Base-by-base conservation (phyloP, 2,329 filamentous ascomycete genomes). In the Ceratocystis variospora region DNA sequence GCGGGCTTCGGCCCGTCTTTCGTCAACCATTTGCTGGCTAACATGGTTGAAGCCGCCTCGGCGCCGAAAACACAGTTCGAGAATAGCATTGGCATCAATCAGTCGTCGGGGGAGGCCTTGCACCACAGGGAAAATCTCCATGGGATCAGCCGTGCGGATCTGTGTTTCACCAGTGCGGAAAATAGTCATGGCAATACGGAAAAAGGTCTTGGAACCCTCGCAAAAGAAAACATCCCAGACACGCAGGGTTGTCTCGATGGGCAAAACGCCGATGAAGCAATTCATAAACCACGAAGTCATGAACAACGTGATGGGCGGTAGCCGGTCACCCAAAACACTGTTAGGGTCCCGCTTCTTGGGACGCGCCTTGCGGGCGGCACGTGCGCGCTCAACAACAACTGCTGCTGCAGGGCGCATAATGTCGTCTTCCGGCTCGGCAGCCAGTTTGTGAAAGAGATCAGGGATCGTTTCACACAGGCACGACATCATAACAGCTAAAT, bases 271-370 rank as follows among this genome's bases (percentile, higher is more conserved):
- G 68, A 96, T 94, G 75, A 94, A 96, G 71, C 94, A 89, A 62
- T 89, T 95, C 93, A 97, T 96, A 75, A 97, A 95, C 93, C 93
- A 97, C 3, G 92, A 89, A 8, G 92, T 96, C 75, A 94, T 90
- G 71, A 91, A 95, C 4, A 97, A 81, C 0, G 90, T 94, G 70
- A 97, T 93, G 12, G 93, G 92, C 0, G 93, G 93, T 10, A 96
- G 81, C 3, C 88, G 82, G 62, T 77, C 76, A 2, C 77, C 77
- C 77, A 76, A 55, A 72, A 75, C 53, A 74, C 73, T 64, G 74
- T 72, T 31, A 77, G 76, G 66, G 73, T 78, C 41, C 77, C 75
- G 65, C 75, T 74, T 69, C 67, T 75, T 77, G 25, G 77, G 76
- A 17, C 68, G 68, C 12, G 41, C 68, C 69, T 68, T 71, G 63